phyloP scores from a whole-genome alignment of 2,329 filamentous ascomycete species.

The Monilinia fructigena region DNA sequence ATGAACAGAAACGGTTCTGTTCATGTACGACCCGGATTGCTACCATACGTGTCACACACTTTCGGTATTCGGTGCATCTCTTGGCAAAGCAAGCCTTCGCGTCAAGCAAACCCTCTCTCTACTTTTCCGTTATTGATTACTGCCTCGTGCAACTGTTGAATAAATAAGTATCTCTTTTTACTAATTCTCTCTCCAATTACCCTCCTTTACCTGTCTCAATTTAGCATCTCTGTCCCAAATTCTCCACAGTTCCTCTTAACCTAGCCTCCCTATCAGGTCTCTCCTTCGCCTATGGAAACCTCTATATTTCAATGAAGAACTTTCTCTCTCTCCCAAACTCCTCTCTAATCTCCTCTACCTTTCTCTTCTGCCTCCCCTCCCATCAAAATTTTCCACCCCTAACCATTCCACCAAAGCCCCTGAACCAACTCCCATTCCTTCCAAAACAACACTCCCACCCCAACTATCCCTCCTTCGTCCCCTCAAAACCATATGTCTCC shows the following conservation, averaged over 20 bases:
- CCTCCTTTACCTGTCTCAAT: not conserved
- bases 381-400: constrained; percentile 43
- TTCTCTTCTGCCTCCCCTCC: constrained; percentile 51
- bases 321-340: not conserved
- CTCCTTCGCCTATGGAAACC: not conserved
- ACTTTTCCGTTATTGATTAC: not conserved
- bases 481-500: constrained; percentile 60
- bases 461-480: constrained; percentile 57
- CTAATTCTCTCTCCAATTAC: not conserved
- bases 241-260: too few species aligned
- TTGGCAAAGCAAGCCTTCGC: not conserved
- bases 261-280: not conserved
- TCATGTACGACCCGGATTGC: not conserved
- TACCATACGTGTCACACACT: not conserved
- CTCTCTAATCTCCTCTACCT: constrained; percentile 41
- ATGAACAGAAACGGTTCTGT: not conserved
- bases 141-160: not conserved
- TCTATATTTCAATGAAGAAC: not conserved
- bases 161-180: not conserved
- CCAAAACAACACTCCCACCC: constrained; percentile 58
- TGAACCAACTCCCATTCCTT: constrained; percentile 54
- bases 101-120: not conserved
- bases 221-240: too few species aligned
- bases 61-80: not conserved
- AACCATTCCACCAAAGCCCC: constrained; percentile 55